phyloP scores from a whole-genome alignment of 768 basidiomycete genomes.

The Clitopilus passeckerianus region DNA sequence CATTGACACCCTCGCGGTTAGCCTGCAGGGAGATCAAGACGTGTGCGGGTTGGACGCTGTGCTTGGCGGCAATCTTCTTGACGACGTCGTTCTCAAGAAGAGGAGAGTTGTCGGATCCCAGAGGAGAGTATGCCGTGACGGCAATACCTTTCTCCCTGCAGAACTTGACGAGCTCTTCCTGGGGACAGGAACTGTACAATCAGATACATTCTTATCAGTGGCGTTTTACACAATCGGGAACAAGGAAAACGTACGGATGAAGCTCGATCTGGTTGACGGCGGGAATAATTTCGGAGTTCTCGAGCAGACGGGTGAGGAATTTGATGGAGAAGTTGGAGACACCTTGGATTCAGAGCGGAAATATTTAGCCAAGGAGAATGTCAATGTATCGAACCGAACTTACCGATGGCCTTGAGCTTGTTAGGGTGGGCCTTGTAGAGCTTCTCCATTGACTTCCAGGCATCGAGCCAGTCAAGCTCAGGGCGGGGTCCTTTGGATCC shows the following conservation, averaged over 20 bases:
- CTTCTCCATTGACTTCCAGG: conserved; percentile 76
- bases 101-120: conserved; percentile 69
- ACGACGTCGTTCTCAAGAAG: conserved; percentile 59
- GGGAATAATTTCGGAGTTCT: conserved; percentile 53
- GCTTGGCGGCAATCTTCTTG: conserved; percentile 54
- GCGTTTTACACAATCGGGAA: neutral
- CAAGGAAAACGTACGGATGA: conserved; percentile 47
- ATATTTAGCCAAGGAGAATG: neutral
- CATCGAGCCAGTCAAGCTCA: conserved; percentile 61
- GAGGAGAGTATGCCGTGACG: conserved; percentile 75
- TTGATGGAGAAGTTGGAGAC: conserved; percentile 70
- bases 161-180: conserved; percentile 59
- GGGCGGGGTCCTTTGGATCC: conserved; percentile 38
- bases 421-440: conserved; percentile 59
- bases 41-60: conserved; percentile 56
- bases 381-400: neutral
- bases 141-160: conserved; percentile 62
- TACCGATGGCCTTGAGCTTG: conserved; percentile 76
- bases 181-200: conserved; percentile 47
- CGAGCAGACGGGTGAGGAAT: conserved; percentile 58
- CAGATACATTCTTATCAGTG: neutral
- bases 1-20: conserved; percentile 54
- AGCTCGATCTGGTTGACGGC: conserved; percentile 80
- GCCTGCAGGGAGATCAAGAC: conserved; percentile 72
- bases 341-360: conserved; percentile 21